These are phyloP conservation scores for Plasmodium chabaudi DNA, from an alignment of 169 alveolate genomes.

Conservation along the genomic window DNA sequence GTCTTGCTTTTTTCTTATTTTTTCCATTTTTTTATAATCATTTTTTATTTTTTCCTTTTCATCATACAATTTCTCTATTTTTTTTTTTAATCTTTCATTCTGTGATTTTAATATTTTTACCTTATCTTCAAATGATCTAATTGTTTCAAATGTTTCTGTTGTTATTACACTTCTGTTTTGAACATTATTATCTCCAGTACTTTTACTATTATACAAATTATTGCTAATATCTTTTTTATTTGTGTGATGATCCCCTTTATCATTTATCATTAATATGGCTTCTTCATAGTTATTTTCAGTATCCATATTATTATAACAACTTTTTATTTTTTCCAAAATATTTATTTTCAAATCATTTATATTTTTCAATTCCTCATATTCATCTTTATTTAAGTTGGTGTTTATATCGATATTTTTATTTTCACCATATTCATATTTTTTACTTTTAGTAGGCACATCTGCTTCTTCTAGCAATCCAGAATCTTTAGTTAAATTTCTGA, in stretches of 20 bases:
- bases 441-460: neutral
- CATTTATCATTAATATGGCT: constrained; percentile 56
- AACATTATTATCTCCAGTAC: neutral
- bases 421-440: neutral
- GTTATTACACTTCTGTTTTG: constrained; percentile 33
- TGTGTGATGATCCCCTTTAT: constrained; percentile 13
- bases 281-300: constrained; percentile 16
- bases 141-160: constrained; percentile 43
- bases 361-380: constrained; percentile 55
- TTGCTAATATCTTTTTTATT: neutral
- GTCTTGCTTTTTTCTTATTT: constrained; percentile 61
- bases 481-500: constrained; percentile 61
- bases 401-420: neutral
- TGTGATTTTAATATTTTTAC: constrained; percentile 48
- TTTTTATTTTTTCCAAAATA: constrained; percentile 70
- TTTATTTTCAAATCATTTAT: constrained; percentile 50
- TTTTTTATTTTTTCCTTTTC: constrained; percentile 52
- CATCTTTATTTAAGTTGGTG: constrained; percentile 15
- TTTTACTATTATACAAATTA: neutral
- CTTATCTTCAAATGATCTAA: constrained; percentile 52
- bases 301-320: constrained; percentile 39
- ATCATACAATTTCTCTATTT: constrained; percentile 51
- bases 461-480: neutral
- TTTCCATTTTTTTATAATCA: constrained; percentile 55
- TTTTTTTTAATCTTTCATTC: constrained; percentile 70